These are phyloP conservation scores for Barnettozyma botsteinii DNA, from an alignment of 805 yeast genomes.

Conservation along the genomic window DNA sequence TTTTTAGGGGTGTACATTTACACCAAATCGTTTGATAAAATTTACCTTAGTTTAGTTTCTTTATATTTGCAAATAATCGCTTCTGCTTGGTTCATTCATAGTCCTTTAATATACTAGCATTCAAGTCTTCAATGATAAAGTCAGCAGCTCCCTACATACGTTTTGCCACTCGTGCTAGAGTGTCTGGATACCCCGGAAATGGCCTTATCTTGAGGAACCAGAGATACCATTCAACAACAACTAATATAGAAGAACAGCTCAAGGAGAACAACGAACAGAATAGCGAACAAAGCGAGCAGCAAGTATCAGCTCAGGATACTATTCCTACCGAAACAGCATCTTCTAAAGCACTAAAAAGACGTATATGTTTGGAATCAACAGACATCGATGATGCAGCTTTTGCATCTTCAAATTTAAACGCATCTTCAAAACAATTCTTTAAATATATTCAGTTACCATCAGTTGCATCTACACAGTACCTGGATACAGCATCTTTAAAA, in stretches of 20 bases:
- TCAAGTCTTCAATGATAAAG: not conserved
- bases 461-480: conserved; percentile 23
- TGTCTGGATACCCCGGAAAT: conserved; percentile 4
- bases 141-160: not conserved
- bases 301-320: not conserved
- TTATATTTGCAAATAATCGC: too few species aligned
- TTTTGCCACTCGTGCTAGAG: not conserved
- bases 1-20: conserved; percentile 1
- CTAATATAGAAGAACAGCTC: conserved; percentile 5
- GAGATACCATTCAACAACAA: conserved; percentile 7
- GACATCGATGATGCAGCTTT: conserved; percentile 5
- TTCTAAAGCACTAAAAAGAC: conserved; percentile 2
- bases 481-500: conserved; percentile 17
- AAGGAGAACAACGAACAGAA: conserved; percentile 5
- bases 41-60: not conserved
- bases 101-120: not conserved
- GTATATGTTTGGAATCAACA: conserved; percentile 5
- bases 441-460: conserved; percentile 14
- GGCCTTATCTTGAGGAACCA: not conserved
- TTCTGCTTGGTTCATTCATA: too few species aligned
- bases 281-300: conserved; percentile 1
- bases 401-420: not conserved
- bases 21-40: not conserved
- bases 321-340: not conserved
- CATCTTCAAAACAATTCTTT: conserved; percentile 4